Evolutionary conservation across 345 rosid species (phyloP), one percentile per base, ranked within the genome.

Genomic region (Cardamine occulta): DNA sequence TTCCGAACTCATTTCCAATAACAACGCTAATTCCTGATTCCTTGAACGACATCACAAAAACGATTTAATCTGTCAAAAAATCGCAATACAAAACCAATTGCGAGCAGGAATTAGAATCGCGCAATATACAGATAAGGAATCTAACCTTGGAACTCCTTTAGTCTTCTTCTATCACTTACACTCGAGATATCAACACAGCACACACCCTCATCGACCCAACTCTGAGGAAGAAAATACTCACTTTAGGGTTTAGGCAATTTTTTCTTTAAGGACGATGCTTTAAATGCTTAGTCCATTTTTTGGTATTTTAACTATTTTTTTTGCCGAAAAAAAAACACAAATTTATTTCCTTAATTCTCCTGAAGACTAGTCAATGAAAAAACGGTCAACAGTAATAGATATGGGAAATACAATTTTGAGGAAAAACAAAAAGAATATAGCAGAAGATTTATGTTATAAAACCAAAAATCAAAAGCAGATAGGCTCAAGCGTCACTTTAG

Each of bases 201-300:
- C 32, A 54, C 66, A 44, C 75, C 80, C 7, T 63, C 52, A 44
- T 54, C 71, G 26, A 70, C 59, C 9, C 51, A 11, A 21, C 1
- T 19, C 63, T 61, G 57, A 52, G 4, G 23, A 76, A 12, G 31
- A 3, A 32, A 67, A 26, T 1, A 35, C 31, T 63, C 34, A 17
- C 26, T 70, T 48, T 70, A 70, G 80, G 80, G 75, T 70, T 77
- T 61, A 67, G 28, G 44, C 72, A n/a, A 21, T 2, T 24, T 40
- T 29, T 4, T 29, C 13, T 28, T 6, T 35, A 7, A 42, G 64
- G 55, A 17, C 53, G 18, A 53, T 1, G 8, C 12, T 54, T 52
- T 49, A 24, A 72, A 31, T 44, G 23, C 29, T 61, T 51, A 0
- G 1, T 54, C 18, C 6, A 24, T 14, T 48, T 55, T 28, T 42